Percentiles rank a stretch among this genome's conserved stretches.
These are phyloP conservation scores for Lycium barbarum DNA, from an alignment of 257 asterid species.

Conservation along the genomic window DNA sequence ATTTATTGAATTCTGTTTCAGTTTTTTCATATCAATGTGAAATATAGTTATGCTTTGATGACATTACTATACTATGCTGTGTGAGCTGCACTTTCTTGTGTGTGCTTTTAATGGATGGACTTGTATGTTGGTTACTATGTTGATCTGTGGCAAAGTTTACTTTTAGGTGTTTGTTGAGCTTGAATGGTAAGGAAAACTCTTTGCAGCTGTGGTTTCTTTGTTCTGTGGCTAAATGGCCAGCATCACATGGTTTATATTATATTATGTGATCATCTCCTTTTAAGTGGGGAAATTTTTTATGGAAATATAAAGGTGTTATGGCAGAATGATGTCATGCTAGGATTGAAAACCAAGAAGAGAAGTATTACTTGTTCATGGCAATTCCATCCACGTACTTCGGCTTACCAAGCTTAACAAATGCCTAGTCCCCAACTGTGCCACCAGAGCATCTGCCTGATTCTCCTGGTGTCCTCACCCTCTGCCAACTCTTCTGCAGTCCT, in stretches of 20 bases:
- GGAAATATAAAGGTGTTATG: background rate
- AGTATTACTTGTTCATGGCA: background rate
- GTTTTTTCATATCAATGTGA: background rate
- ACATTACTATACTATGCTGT: background rate
- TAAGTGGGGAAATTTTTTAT: background rate
- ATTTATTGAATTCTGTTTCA: background rate
- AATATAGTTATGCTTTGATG: background rate
- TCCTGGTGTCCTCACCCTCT: background rate
- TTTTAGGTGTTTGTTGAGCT: background rate
- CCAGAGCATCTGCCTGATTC: background rate
- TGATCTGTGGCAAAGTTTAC: background rate
- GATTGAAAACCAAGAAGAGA: background rate
- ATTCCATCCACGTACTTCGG: background rate
- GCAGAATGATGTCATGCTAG: slow-evolving; percentile 13
- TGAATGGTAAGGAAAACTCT: background rate
- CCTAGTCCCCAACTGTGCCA: background rate
- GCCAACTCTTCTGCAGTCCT: background rate
- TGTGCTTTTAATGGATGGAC: background rate
- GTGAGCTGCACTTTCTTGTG: background rate
- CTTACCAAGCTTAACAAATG: background rate
- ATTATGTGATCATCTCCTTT: background rate
- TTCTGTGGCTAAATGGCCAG: slow-evolving; percentile 19
- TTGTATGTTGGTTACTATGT: slow-evolving; percentile 7
- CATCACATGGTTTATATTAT: background rate
- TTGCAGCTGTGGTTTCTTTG: slow-evolving; percentile 1